phyloP scores from a whole-genome alignment of 257 asterid species.

The Henckelia pumila region DNA sequence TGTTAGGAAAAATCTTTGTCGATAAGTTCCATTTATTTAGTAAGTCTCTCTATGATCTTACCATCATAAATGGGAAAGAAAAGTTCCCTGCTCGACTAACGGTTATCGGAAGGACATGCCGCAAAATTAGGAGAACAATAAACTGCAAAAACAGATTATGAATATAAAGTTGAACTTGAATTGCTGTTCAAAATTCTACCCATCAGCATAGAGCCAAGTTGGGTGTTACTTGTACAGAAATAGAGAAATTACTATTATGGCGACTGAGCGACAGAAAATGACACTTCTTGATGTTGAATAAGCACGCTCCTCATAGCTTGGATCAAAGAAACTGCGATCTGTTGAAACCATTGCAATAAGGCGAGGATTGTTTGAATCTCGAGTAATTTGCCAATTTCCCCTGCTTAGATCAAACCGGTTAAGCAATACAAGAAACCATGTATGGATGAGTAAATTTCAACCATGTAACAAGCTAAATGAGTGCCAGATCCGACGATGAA shows the following conservation, averaged over 20 bases:
- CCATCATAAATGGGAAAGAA: constrained; percentile 74
- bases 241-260: constrained; percentile 59
- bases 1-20: neutral
- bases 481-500: neutral
- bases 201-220: no score
- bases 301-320: constrained; percentile 53
- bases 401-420: no score
- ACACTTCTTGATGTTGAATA: constrained; percentile 67
- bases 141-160: constrained; percentile 43
- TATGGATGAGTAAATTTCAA: constrained; percentile 7
- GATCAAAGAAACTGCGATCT: constrained; percentile 48
- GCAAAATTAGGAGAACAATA: constrained; percentile 70
- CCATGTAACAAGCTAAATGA: neutral
- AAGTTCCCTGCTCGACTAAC: constrained; percentile 61
- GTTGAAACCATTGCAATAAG: constrained; percentile 77
- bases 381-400: constrained; percentile 89
- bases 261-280: constrained; percentile 71
- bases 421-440: no score
- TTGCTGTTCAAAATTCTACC: constrained; percentile 3
- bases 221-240: constrained; percentile 7
- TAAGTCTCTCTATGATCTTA: constrained; percentile 31
- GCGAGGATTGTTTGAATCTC: constrained; percentile 71
- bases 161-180: neutral
- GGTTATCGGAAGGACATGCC: constrained; percentile 78
- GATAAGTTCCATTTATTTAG: neutral